These are phyloP conservation scores for Sequoiadendron giganteum DNA, from an alignment of 75 land plant species.

Conservation along the genomic window DNA sequence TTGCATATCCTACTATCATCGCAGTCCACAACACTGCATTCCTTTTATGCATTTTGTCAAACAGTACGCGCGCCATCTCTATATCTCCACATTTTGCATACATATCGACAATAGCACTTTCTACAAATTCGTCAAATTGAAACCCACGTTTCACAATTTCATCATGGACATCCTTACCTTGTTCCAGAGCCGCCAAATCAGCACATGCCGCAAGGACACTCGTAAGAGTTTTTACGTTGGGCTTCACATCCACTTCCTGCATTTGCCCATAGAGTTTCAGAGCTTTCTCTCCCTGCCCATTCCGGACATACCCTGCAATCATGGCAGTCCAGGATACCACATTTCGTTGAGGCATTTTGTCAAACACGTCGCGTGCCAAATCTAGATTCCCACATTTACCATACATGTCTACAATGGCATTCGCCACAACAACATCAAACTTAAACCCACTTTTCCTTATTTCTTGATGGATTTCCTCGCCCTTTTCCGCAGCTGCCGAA, in stretches of 20 bases:
- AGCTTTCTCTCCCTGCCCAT: slow-evolving; percentile 11
- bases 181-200: slow-evolving; percentile 32
- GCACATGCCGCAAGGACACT: slow-evolving; percentile 62
- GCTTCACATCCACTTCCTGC: background rate
- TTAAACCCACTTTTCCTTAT: background rate
- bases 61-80: slow-evolving; percentile 16
- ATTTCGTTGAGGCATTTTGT: background rate
- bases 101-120: slow-evolving; percentile 20
- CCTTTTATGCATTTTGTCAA: slow-evolving; percentile 12
- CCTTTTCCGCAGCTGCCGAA: background rate
- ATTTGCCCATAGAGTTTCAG: background rate
- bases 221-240: slow-evolving; percentile 50
- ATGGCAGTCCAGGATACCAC: slow-evolving; percentile 19
- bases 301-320: slow-evolving; percentile 9
- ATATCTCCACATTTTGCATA: slow-evolving; percentile 21
- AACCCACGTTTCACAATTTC: slow-evolving; percentile 8
- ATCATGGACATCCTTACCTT: slow-evolving; percentile 50
- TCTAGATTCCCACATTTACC: slow-evolving; percentile 18
- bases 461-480: slow-evolving; percentile 6
- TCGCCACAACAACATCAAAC: slow-evolving; percentile 10
- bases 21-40: slow-evolving; percentile 20
- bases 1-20: slow-evolving; percentile 20
- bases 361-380: background rate
- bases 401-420: slow-evolving; percentile 19
- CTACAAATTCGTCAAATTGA: slow-evolving; percentile 8